Percentiles rank a stretch among this genome's conserved stretches.
phyloP scores from a whole-genome alignment of 2,329 filamentous ascomycete species.

The Colletotrichum zoysiae region DNA sequence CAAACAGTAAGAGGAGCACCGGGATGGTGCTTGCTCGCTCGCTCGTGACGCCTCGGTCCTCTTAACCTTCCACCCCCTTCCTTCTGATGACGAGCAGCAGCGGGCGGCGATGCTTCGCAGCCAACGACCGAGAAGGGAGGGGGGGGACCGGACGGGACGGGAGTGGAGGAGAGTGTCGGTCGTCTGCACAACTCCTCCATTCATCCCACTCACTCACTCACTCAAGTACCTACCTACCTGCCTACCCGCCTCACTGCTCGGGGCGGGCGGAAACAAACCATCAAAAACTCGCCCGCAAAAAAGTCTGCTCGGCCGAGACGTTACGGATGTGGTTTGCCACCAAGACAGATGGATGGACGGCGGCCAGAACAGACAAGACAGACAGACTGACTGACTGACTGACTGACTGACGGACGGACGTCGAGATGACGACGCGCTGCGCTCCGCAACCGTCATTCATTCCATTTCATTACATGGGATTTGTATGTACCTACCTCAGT shows the following conservation, averaged over 20 bases:
- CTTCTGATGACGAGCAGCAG: conserved; percentile 34
- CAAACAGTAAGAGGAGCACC: conserved; percentile 6
- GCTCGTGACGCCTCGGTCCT: conserved; percentile 14
- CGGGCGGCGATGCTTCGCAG: conserved; percentile 29
- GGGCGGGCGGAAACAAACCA: conserved; percentile 3
- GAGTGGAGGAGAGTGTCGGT: too few species aligned
- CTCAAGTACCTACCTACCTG: too few species aligned
- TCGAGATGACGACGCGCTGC: conserved; percentile 28
- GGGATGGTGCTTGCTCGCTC: conserved; percentile 31
- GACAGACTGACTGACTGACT: background rate
- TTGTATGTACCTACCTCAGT: too few species aligned
- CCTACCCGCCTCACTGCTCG: background rate
- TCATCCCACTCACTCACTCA: background rate
- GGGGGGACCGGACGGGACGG: too few species aligned
- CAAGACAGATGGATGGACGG: conserved; percentile 5
- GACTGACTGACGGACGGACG: too few species aligned
- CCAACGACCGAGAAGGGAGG: background rate
- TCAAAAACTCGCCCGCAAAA: conserved; percentile 3
- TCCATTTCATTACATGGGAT: too few species aligned
- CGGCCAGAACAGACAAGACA: background rate
- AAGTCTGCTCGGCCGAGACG: conserved; percentile 39
- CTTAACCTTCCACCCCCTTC: background rate
- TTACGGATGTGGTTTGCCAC: conserved; percentile 13
- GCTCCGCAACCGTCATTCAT: conserved; percentile 34
- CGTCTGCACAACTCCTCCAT: conserved; percentile 3